phyloP scores from a whole-genome alignment of 1,284 basidiomycete species.

The Meripilus lineatus region DNA sequence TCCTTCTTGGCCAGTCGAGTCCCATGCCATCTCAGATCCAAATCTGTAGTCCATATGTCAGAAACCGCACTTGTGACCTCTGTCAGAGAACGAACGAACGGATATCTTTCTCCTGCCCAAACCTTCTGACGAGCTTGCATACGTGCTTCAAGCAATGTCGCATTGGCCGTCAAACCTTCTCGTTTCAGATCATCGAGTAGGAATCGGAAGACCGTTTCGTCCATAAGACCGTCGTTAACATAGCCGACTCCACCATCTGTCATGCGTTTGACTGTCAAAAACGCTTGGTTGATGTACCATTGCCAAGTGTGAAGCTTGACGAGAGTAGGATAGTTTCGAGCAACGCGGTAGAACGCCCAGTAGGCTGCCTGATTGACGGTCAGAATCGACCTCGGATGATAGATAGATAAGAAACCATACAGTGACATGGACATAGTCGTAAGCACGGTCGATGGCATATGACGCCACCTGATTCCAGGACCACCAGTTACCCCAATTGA shows the following conservation, averaged over 20 bases:
- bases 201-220: constrained; percentile 48
- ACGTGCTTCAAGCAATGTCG: constrained; percentile 40
- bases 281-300: constrained; percentile 55
- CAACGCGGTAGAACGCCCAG: constrained; percentile 55
- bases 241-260: constrained; percentile 43
- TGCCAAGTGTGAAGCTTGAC: constrained; percentile 45
- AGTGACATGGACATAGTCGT: constrained; percentile 55
- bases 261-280: constrained; percentile 45
- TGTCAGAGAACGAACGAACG: constrained; percentile 31
- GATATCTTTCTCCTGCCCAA: constrained; percentile 48
- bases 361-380: constrained; percentile 35
- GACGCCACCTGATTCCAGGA: constrained; percentile 50
- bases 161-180: constrained; percentile 46
- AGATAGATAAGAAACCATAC: constrained; percentile 7
- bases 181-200: constrained; percentile 48
- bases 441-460: constrained; percentile 48
- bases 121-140: constrained; percentile 41
- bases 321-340: constrained; percentile 50
- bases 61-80: background rate
- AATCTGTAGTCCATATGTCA: constrained; percentile 31
- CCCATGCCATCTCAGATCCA: constrained; percentile 60
- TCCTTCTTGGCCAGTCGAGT: constrained; percentile 56
- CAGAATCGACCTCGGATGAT: background rate
- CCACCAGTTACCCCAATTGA: constrained; percentile 55
- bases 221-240: constrained; percentile 49